A percentile compares a stretch with the other conserved stretches of the same genome.
These are phyloP conservation scores for Rhododendron molle DNA, from an alignment of 148 eudicot species.

Conservation along the genomic window DNA sequence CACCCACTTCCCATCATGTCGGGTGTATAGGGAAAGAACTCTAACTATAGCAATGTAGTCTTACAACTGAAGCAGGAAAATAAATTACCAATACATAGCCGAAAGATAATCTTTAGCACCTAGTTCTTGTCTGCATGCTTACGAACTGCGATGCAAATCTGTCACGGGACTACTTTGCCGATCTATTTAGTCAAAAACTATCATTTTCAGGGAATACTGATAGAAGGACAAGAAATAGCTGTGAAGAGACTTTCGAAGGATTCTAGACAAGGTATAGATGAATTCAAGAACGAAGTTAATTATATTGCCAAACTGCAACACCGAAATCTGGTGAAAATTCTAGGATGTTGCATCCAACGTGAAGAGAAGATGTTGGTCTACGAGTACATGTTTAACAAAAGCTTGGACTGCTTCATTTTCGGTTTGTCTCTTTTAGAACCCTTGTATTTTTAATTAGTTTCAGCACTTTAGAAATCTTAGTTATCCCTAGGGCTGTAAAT, in stretches of 20 bases:
- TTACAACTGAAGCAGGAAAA: too few species aligned
- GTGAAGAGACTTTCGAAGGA: slow-evolving; percentile 19
- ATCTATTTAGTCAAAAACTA: too few species aligned
- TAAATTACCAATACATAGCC: too few species aligned
- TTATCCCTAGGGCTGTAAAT: background rate
- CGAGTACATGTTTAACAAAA: slow-evolving; percentile 25
- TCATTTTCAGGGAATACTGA: slow-evolving; percentile 13
- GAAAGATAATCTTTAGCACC: too few species aligned
- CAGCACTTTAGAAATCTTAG: background rate
- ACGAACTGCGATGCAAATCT: background rate
- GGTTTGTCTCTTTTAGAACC: background rate
- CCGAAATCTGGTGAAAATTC: slow-evolving; percentile 24
- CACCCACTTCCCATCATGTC: background rate
- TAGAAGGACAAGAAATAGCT: slow-evolving; percentile 20
- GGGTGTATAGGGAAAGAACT: background rate
- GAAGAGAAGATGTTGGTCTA: slow-evolving; percentile 24
- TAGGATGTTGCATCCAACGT: slow-evolving; percentile 18
- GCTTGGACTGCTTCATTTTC: slow-evolving; percentile 21
- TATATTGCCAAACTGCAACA: slow-evolving; percentile 24
- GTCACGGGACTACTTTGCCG: background rate
- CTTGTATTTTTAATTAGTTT: background rate
- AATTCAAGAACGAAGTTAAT: slow-evolving; percentile 22
- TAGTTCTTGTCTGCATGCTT: background rate
- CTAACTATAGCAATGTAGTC: too few species aligned
- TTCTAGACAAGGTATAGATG: slow-evolving; percentile 22